Percentiles rank a stretch among this genome's conserved stretches.
phyloP scores from a whole-genome alignment of 2,329 filamentous ascomycete species.

The Uncinocarpus reesii region DNA sequence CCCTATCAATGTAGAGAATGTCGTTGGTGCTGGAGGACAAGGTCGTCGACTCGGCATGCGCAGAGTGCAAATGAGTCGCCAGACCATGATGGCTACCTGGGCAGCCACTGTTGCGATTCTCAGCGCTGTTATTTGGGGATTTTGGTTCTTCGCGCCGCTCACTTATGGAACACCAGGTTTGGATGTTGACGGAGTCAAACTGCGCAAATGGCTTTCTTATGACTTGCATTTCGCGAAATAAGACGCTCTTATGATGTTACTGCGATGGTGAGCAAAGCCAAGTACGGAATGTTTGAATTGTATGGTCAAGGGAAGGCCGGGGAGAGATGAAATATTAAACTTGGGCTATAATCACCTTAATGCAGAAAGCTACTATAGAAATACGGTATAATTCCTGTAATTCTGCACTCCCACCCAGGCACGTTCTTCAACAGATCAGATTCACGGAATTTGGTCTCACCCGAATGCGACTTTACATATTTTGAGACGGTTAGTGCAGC shows the following conservation, averaged over 20 bases:
- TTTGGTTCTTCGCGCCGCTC: conserved; percentile 87
- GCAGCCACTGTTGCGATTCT: conserved; percentile 63
- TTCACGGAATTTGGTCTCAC: too few relatives aligned
- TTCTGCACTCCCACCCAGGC: too few relatives aligned
- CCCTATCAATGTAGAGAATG: conserved; percentile 49
- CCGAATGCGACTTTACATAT: too few relatives aligned
- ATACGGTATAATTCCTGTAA: too few relatives aligned
- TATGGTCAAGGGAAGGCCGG: neutral
- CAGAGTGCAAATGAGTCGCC: conserved; percentile 66
- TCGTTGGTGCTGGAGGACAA: conserved; percentile 10
- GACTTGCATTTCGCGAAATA: conserved; percentile 99
- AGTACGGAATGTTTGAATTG: neutral
- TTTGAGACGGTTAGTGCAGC: too few relatives aligned
- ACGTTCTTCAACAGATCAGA: too few relatives aligned
- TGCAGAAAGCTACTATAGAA: too few relatives aligned
- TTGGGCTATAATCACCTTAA: too few relatives aligned
- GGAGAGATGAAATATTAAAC: too few relatives aligned
- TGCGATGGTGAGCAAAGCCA: neutral
- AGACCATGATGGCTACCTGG: conserved; percentile 71
- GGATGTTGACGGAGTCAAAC: conserved; percentile 62
- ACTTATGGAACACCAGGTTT: conserved; percentile 93
- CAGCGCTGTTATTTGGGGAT: conserved; percentile 58
- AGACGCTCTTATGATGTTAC: conserved; percentile 15
- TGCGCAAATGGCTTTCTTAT: conserved; percentile 92
- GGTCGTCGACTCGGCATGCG: conserved; percentile 60